Conservation (phyloP, 2,329 filamentous ascomycete genomes). For the Epicoccum sorghinum region DNA sequence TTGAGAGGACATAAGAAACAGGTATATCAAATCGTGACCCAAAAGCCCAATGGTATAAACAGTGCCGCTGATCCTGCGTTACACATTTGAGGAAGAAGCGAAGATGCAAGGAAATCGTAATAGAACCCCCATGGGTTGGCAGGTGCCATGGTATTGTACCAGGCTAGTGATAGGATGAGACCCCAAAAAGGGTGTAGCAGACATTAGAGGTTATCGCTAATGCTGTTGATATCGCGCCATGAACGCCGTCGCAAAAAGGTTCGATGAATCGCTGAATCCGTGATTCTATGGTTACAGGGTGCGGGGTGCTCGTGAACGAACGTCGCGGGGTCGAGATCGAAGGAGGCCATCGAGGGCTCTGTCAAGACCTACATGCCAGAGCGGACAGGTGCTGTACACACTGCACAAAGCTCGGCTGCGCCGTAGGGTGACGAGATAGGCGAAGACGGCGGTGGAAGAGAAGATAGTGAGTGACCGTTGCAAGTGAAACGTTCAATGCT, state of each 20-base stretch:
- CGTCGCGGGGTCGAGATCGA: constrained; percentile 24
- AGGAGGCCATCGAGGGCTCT: constrained; percentile 19
- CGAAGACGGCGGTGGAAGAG: constrained; percentile 11
- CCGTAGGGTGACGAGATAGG: constrained; percentile 17
- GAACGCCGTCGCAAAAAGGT: constrained; percentile 42
- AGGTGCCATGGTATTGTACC: constrained; percentile 25
- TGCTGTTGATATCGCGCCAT: constrained; percentile 36
- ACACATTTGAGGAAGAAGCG: constrained; percentile 24
- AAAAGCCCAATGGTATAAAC: constrained; percentile 43
- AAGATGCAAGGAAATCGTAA: constrained; percentile 27
- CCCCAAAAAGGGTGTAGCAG: constrained; percentile 35
- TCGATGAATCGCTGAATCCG: constrained; percentile 30
- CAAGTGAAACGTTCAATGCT: constrained; percentile 34
- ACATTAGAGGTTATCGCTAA: constrained; percentile 43
- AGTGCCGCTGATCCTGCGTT: constrained; percentile 30
- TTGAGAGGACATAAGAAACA: constrained; percentile 36
- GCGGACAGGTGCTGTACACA: constrained; percentile 19
- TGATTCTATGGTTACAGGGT: constrained; percentile 42
- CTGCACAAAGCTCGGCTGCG: constrained; percentile 18
- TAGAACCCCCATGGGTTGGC: constrained; percentile 11
- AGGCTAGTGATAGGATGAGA: constrained; percentile 34
- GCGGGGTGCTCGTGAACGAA: constrained; percentile 28
- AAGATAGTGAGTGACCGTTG: constrained; percentile 3
- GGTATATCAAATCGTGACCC: constrained; percentile 30
- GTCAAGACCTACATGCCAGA: constrained; percentile 24